Evolutionary conservation across 2,329 filamentous ascomycete genomes (phyloP), one percentile per base, ranked within the genome.

Genomic region (Camillea tinctor): DNA sequence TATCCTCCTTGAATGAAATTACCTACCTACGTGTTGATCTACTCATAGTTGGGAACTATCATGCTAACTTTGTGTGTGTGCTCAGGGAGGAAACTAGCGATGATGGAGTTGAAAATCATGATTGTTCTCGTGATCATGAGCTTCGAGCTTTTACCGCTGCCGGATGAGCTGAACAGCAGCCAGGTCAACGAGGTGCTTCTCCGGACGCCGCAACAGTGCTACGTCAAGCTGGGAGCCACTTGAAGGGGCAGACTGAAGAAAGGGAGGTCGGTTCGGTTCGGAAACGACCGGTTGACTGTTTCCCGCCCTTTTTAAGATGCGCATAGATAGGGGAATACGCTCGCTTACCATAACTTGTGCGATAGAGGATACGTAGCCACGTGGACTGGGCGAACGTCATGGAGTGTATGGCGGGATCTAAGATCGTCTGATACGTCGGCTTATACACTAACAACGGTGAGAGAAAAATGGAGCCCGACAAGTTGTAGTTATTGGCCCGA

Each of bases 91-190:
- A 55, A 57, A 22, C 26, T 66, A 6, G 64, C 60, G 11, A 64
- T 64, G 63, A 64, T 61, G 54, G 62, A 66, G 36, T 56, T 66
- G 30, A 57, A 55, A 50, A 64, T 65, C 58, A 65, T 66, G 60
- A 66, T 65, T 9, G 52, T 56, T 15, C 49, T 65, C 21, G 60
- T 23, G 4, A 40, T 58, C 19, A 58, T 66, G 54, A 59, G 61
- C 49, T 65, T 66, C 49, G 64, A 64, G 2, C 56, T 66, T 15
- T 59, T 62, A 8, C 56, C 61, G 0, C 36, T 66, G n/a, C 59
- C 64, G 11, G 48, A 53, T 7, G 56, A 65, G 19, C 55, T 63
- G 4, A 61, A 62, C 30, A 64, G 58, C 21, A 62, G 64, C 24
- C 55, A 62, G 36, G 64, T 40, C 24, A 36, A n/a, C 17, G 63